Percentiles rank a stretch among this genome's conserved stretches.
Evolutionary conservation across 805 yeast species (phyloP).

Genomic region (Candida mattraensis): DNA sequence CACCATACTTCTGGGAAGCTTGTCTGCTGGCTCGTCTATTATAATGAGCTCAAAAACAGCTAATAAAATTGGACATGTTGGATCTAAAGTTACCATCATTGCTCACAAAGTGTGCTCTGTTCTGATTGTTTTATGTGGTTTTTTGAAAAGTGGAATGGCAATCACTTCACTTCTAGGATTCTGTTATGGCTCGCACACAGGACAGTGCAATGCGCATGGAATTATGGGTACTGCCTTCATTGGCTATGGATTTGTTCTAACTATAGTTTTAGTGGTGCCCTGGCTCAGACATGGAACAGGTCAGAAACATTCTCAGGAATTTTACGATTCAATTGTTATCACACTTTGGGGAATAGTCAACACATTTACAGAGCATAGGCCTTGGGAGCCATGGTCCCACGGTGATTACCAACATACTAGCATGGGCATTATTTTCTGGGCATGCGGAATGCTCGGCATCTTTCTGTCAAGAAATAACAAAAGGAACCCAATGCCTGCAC

Average conservation of each 20-base stretch:
- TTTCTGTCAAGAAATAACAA: slow-evolving; percentile 66
- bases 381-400: slow-evolving; percentile 90
- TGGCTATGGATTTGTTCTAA: slow-evolving; percentile 70
- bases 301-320: slow-evolving; percentile 68
- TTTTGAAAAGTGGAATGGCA: slow-evolving; percentile 79
- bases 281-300: slow-evolving; percentile 61
- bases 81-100: slow-evolving; percentile 35
- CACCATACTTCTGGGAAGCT: slow-evolving; percentile 53
- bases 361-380: slow-evolving; percentile 91
- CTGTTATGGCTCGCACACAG: slow-evolving; percentile 79
- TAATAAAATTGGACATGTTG: slow-evolving; percentile 38
- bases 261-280: slow-evolving; percentile 67
- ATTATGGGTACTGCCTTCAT: slow-evolving; percentile 93
- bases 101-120: slow-evolving; percentile 49
- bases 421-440: slow-evolving; percentile 97
- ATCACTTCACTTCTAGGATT: slow-evolving; percentile 85
- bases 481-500: slow-evolving; percentile 76
- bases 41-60: slow-evolving; percentile 33
- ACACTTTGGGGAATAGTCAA: slow-evolving; percentile 90
- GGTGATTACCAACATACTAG: slow-evolving; percentile 95
- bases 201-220: slow-evolving; percentile 96
- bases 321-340: slow-evolving; percentile 78
- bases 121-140: slow-evolving; percentile 55
- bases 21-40: slow-evolving; percentile 51
- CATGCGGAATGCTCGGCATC: slow-evolving; percentile 86